Base-by-base conservation (phyloP, 768 basidiomycete species). In the Suillus americanus region DNA sequence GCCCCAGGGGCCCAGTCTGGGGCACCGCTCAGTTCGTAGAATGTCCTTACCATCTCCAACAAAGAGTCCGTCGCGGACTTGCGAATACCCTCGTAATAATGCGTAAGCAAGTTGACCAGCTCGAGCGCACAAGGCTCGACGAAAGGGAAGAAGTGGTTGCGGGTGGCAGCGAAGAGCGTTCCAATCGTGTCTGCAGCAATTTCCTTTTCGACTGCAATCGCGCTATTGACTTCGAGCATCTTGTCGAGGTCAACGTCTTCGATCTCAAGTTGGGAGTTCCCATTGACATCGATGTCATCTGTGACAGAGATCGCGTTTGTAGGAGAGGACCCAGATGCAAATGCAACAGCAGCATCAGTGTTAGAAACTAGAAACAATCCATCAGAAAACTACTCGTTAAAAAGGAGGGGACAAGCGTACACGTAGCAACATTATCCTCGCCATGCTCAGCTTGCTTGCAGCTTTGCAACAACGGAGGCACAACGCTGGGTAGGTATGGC, bases 181-280 rank as follows among this genome's bases (percentile, higher is more conserved):
- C 97, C 95, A 68, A 99, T 89, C 5, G 96, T 94, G 74, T 99
- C 96, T 30, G 95, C 94, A 25, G 97, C 96, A 65, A 98, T 97
- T 82, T 99, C 97, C 79, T 99, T 99, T 83, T 99, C 97, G 63
- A 99, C 95, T 50, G 96, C 96, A 68, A 99, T 90, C 25, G 95
- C 96, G 70, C 91, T 94, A 81, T 95, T 97, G 66, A 96, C 94
- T 66, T 95, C 92, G 73, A 95, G 85, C 77, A 94, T 82, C 77
- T 94, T 94, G 70, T 94, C 93, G 59, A 94, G 77, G 70, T 95
- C 92, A 53, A 92, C 75, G 61, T 94, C 91, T 65, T 94, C 92
- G 64, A 88, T 77, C 66, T 92, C 90, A 63, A 84, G 78, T 43
- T 86, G 83, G n/a, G 78, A 74, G 66, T 80, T 83, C n/a, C 84